phyloP scores from a whole-genome alignment of 768 basidiomycete genomes.

The Trametes sanguinea region DNA sequence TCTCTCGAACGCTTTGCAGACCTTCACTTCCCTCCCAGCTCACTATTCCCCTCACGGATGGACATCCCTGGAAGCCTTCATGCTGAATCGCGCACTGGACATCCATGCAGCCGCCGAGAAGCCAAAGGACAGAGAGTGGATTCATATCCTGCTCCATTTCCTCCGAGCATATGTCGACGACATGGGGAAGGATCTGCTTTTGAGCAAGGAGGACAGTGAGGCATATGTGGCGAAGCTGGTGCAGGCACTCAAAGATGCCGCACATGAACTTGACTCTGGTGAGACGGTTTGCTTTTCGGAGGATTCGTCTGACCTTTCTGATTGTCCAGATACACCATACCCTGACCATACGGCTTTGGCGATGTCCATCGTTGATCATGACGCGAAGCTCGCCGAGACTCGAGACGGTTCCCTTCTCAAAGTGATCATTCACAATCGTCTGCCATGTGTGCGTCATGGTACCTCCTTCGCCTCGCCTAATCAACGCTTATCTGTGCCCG shows the following conservation, averaged over 20 bases:
- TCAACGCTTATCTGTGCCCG: background rate
- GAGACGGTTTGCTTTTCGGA: background rate
- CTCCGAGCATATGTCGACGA: constrained; percentile 68
- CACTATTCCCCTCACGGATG: constrained; percentile 84
- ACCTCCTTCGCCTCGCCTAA: background rate
- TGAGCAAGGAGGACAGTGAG: constrained; percentile 51
- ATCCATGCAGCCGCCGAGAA: constrained; percentile 60
- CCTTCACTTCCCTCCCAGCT: constrained; percentile 79
- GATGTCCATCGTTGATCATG: constrained; percentile 44
- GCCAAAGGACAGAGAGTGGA: constrained; percentile 75
- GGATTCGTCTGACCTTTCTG: constrained; percentile 1
- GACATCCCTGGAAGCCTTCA: constrained; percentile 77
- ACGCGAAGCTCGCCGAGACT: constrained; percentile 54
- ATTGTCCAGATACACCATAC: constrained; percentile 59
- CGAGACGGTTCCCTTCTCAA: constrained; percentile 68
- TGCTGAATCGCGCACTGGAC: constrained; percentile 74
- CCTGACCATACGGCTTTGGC: constrained; percentile 71
- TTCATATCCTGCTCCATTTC: constrained; percentile 74
- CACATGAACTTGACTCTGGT: constrained; percentile 59
- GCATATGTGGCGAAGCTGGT: constrained; percentile 57
- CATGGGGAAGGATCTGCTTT: constrained; percentile 51
- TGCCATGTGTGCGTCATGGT: constrained; percentile 69
- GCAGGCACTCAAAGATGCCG: constrained; percentile 48
- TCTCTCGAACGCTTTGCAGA: constrained; percentile 60
- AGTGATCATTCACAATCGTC: constrained; percentile 59